Evolutionary conservation across 441 rosid species (phyloP), one percentile per base, ranked within the genome.

Genomic region (Pelargonium citronellum): DNA sequence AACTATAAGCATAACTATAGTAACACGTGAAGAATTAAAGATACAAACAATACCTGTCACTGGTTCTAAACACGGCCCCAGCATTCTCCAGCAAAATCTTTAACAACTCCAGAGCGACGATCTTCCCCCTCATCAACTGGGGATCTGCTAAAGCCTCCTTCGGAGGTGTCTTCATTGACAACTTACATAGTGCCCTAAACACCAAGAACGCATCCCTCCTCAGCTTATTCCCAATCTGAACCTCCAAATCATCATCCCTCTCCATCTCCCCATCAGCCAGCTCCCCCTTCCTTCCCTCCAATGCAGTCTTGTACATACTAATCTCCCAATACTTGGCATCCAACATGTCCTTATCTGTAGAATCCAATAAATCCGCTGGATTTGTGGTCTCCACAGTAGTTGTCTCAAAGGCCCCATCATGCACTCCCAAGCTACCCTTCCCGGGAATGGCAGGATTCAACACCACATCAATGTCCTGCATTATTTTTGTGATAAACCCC

Each of bases 241-340:
- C 92, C 81, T 95, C 99, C 81, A 87, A 73, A 77, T 91, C 98
- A 39, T 92, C 97, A 10, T 92, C 99, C 74, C 92, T 83, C 82
- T 91, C 99, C 47, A 72, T 81, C 71, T 91, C 97, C 34, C 89
- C 92, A 12, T 89, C 98, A 0, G 82, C 87, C 82, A 95, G 84
- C 76, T 95, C 98, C 43, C 96, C 98, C 75, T 95, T 95, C 82
- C 99, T 87, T 69, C 96, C 99, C 81, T 95, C 99, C 81, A 95
- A 78, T 2, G 99, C 99, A 1, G 97, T 89, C 86, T 95, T 92
- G 55, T 95, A 95, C 98, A 95, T 91, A 79, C 99, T 95, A 69
- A 95, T 95, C 89, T 95, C 99, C 99, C 99, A 95, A 78, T 95
- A 95, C 81, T 95, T 95, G 3, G 99, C 99, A 71, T 95, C 99